These are phyloP conservation scores for Guillardia theta DNA, from an alignment of 78 protist genomes.

Conservation along the genomic window DNA sequence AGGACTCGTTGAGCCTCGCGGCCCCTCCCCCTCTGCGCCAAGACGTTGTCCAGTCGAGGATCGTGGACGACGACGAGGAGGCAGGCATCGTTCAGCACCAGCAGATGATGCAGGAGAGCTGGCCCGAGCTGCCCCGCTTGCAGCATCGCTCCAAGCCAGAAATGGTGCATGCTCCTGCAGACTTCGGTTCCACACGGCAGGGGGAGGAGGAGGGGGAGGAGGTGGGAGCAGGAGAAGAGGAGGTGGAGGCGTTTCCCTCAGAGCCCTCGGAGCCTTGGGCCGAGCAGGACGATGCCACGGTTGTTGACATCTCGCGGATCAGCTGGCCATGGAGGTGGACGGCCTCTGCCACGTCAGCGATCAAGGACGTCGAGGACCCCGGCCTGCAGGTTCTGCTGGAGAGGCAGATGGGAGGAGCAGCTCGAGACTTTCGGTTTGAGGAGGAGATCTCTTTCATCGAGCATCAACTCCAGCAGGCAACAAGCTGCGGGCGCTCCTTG, in stretches of 20 bases:
- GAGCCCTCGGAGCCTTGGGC: neutral
- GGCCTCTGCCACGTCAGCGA: neutral
- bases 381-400: neutral
- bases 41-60: neutral
- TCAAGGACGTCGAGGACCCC: neutral
- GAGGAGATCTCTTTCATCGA: neutral
- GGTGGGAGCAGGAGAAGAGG: neutral
- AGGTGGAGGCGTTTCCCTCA: neutral
- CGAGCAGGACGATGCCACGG: no score
- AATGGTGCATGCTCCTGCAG: no score
- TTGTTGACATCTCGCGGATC: no score
- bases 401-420: neutral
- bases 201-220: neutral
- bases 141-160: neutral
- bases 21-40: neutral
- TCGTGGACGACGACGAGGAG: neutral
- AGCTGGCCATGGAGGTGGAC: no score
- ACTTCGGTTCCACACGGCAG: no score
- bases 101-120: neutral
- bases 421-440: neutral
- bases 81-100: neutral
- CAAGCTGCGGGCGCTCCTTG: no score
- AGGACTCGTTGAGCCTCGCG: no score
- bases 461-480: no score
- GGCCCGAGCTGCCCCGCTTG: neutral